These are phyloP conservation scores for Nepenthes gracilis DNA, from an alignment of 148 eudicot species.

Conservation along the genomic window DNA sequence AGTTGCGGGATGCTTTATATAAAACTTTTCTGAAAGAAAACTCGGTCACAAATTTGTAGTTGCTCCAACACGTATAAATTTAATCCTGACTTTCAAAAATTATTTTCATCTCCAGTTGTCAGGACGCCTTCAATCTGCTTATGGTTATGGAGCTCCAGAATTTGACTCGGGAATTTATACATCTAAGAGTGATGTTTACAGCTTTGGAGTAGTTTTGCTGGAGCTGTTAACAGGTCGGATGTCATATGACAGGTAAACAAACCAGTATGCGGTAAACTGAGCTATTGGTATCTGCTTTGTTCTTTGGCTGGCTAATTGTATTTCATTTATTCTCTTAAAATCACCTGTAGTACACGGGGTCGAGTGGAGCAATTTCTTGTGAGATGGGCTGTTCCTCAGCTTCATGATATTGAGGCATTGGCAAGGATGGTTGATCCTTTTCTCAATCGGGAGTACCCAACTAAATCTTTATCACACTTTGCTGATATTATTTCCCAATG, in stretches of 20 bases:
- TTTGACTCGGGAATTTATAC: conserved; percentile 89
- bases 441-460: conserved; percentile 50
- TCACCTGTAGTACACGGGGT: conserved; percentile 35
- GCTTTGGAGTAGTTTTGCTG: conserved; percentile 97
- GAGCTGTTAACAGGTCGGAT: conserved; percentile 92
- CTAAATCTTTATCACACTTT: conserved; percentile 74
- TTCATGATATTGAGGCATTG: conserved; percentile 94
- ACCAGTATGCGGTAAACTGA: neutral
- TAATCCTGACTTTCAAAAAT: too few relatives aligned
- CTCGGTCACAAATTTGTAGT: too few relatives aligned
- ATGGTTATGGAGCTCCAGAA: conserved; percentile 96
- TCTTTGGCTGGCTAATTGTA: conserved; percentile 3
- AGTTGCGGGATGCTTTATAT: too few relatives aligned
- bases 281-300: too few relatives aligned
- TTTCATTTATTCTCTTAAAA: conserved; percentile 4
- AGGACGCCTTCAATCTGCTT: conserved; percentile 69
- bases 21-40: too few relatives aligned
- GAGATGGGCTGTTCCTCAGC: conserved; percentile 97
- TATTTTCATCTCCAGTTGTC: conserved; percentile 49
- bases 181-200: conserved; percentile 77
- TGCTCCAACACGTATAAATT: too few relatives aligned
- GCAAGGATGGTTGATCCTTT: conserved; percentile 91
- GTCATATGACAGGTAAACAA: conserved; percentile 80
- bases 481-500: conserved; percentile 86
- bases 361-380: conserved; percentile 83